These are phyloP conservation scores for Suillus paluster DNA, from an alignment of 768 basidiomycete species.

Conservation along the genomic window DNA sequence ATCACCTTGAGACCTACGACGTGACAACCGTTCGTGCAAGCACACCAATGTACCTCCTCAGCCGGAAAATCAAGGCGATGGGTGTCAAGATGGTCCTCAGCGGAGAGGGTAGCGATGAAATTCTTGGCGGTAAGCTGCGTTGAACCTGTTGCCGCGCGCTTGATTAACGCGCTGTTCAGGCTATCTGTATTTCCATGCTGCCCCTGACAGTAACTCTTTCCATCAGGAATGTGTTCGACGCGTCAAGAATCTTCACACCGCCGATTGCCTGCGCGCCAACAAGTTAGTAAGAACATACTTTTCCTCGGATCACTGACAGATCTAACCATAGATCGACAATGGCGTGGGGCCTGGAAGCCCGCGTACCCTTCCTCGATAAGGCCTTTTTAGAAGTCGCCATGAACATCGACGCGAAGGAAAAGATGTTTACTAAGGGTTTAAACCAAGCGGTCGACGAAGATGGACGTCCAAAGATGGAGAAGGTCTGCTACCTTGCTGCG, in stretches of 20 bases:
- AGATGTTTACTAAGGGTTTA: slow-evolving; percentile 86
- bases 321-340: slow-evolving; percentile 78
- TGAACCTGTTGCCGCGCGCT: background rate
- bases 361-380: slow-evolving; percentile 99
- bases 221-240: slow-evolving; percentile 95
- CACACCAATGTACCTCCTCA: slow-evolving; percentile 98
- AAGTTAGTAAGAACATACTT: slow-evolving; percentile 57
- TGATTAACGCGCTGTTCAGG: slow-evolving; percentile 49
- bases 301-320: slow-evolving; percentile 10
- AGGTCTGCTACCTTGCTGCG: slow-evolving; percentile 52
- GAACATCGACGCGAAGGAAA: slow-evolving; percentile 86
- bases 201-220: slow-evolving; percentile 85
- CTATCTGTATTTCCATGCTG: slow-evolving; percentile 99
- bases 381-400: slow-evolving; percentile 92
- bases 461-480: slow-evolving; percentile 93
- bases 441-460: slow-evolving; percentile 79
- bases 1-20: slow-evolving; percentile 98
- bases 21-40: slow-evolving; percentile 98
- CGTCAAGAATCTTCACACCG: slow-evolving; percentile 96
- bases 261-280: slow-evolving; percentile 97
- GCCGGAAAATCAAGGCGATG: slow-evolving; percentile 99
- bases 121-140: slow-evolving; percentile 77
- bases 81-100: slow-evolving; percentile 99
- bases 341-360: slow-evolving; percentile 99
- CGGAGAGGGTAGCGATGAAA: slow-evolving; percentile 98